Base-by-base conservation (phyloP, 805 yeast genomes). In the Spathaspora boniae region DNA sequence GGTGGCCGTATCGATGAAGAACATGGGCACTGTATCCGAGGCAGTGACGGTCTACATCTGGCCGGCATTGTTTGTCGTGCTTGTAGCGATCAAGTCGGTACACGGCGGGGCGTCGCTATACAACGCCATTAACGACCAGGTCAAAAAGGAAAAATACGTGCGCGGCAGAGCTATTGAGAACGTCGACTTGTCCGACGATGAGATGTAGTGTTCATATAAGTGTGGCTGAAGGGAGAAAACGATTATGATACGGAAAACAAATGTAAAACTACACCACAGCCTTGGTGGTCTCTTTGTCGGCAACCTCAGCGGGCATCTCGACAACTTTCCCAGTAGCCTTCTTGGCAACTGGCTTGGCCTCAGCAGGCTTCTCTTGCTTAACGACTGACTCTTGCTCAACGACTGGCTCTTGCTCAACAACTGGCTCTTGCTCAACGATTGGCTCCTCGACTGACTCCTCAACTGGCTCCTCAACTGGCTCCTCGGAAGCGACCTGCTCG, bases 101-200 rank as follows among this genome's bases (percentile, higher is more conserved):
- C 16, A 39, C 9, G 43, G 43, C 11, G 31, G 44, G 3, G 18
- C 16, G n/a, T 14, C 19, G 2, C 34, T 53, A 15, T 51, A 40
- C 34, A 35, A 34, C 2, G 37, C 37, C 16, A 48, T 70, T 27
- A 59, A 64, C 32, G 68, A 69, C 31, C 66, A 67, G 44, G 78
- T 78, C n/a, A 76, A 72, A 48, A 74, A 74, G 39, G 80, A 77
- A 44, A 66, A 68, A 40, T 78, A 76, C 41, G 76, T 77, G 9
- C 66, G 67, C 34, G 82, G 82, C 1, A 70, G 76, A 46, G 72
- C 78, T 3, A 61, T 76, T 36, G 76, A 74, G 44, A 23, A 30
- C 20, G 41, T 51, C 26, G 54, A 51, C 24, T 27, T 16, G 5
- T 33, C 26, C 20, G 38, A 35, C 6, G 27, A 31, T n/a, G 32